phyloP scores from a whole-genome alignment of 2,329 filamentous ascomycete species.

The Botryotinia narcissicola region DNA sequence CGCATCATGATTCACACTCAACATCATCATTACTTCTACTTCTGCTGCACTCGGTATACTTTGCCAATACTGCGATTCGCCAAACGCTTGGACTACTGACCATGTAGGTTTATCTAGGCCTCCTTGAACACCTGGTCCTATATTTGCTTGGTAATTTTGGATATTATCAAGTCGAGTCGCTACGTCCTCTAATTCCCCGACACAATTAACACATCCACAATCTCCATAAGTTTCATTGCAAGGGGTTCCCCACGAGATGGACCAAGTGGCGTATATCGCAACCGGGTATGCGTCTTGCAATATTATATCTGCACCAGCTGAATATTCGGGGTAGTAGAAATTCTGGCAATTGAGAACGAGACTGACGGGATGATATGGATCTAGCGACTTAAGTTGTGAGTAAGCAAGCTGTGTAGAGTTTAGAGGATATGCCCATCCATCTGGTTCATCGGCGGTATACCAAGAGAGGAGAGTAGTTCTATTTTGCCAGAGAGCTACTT shows the following conservation, averaged over 20 bases:
- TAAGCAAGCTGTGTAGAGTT: constrained; percentile 47
- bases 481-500: constrained; percentile 34
- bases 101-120: constrained; percentile 44
- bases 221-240: constrained; percentile 53
- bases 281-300: constrained; percentile 52
- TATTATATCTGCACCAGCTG: constrained; percentile 50
- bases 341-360: constrained; percentile 52
- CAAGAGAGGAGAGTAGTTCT: constrained; percentile 47
- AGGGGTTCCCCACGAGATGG: constrained; percentile 44
- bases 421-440: constrained; percentile 41
- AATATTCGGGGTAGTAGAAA: constrained; percentile 51
- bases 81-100: constrained; percentile 51
- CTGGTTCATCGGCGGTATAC: constrained; percentile 54
- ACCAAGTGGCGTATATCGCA: constrained; percentile 47
- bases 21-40: constrained; percentile 47
- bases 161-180: constrained; percentile 44
- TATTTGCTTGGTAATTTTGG: constrained; percentile 42
- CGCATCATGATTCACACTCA: constrained; percentile 49
- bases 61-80: constrained; percentile 44
- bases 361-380: constrained; percentile 53
- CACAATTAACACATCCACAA: constrained; percentile 50
- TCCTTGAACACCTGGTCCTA: constrained; percentile 34
- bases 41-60: constrained; percentile 46
- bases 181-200: constrained; percentile 46
- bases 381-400: constrained; percentile 44